These are phyloP conservation scores for Globisporangium megalacanthum DNA, from an alignment of 352 stramenopile genomes.

Conservation along the genomic window DNA sequence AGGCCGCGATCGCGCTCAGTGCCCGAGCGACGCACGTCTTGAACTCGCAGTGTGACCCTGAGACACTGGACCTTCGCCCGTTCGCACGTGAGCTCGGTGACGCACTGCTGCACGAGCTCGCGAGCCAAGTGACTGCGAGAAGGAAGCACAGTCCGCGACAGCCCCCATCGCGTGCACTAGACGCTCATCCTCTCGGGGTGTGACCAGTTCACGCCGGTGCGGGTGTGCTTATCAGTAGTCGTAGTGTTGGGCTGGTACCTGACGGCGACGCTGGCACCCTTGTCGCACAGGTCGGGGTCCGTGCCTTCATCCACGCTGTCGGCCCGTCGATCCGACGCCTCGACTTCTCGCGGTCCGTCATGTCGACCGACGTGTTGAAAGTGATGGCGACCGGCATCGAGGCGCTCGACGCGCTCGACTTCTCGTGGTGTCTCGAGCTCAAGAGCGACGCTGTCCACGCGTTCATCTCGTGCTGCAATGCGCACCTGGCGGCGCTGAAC, in stretches of 20 bases:
- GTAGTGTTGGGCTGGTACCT: conserved; percentile 3
- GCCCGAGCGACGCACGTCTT: conserved; percentile 46
- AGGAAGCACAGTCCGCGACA: conserved; percentile 10
- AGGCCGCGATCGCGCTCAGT: conserved; percentile 28
- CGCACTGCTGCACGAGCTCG: conserved; percentile 52
- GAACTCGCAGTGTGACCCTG: conserved; percentile 36
- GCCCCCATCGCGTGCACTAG: conserved; percentile 25
- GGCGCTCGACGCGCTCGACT: conserved; percentile 43
- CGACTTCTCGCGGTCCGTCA: conserved; percentile 38
- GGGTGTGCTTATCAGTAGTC: conserved; percentile 1
- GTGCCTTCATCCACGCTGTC: conserved; percentile 58
- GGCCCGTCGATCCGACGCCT: conserved; percentile 39
- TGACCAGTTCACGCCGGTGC: conserved; percentile 41
- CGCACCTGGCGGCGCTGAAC: conserved; percentile 46
- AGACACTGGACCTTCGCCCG: conserved; percentile 48
- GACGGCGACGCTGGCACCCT: too few relatives aligned
- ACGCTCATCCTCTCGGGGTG: conserved; percentile 48
- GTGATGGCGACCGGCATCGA: conserved; percentile 69
- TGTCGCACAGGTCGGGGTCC: conserved; percentile 47
- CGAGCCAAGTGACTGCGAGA: conserved; percentile 43
- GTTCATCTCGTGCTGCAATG: conserved; percentile 70
- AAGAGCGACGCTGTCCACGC: conserved; percentile 49
- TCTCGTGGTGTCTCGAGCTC: conserved; percentile 52
- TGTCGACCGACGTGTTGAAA: conserved; percentile 56
- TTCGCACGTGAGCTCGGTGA: conserved; percentile 46